Evolutionary conservation across 176 grass and related monocot genomes (phyloP).

Genomic region (Ensete glaucum): DNA sequence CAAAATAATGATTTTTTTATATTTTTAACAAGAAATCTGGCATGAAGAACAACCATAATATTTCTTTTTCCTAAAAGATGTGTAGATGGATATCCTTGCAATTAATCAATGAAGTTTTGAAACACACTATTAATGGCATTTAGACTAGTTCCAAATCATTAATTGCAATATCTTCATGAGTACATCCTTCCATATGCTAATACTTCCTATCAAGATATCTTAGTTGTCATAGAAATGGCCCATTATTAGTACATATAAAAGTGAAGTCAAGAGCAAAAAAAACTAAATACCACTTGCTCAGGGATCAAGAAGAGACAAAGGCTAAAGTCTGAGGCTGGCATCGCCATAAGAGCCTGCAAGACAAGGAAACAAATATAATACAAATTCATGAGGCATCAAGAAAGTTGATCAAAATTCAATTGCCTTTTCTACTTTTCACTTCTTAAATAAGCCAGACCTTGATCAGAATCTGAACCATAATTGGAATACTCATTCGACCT

Average conservation of each 20-base stretch:
- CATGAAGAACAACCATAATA: no score
- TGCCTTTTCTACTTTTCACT: background rate
- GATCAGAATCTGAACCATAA: slow-evolving; percentile 69
- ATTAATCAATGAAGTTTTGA: no score
- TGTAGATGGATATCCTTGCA: no score
- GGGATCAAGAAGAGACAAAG: slow-evolving; percentile 95
- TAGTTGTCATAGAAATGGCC: no score
- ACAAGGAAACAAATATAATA: slow-evolving; percentile 22
- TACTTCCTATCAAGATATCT: background rate
- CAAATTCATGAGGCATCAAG: slow-evolving; percentile 9
- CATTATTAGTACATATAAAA: background rate
- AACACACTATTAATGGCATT: no score
- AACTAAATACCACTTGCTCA: slow-evolving; percentile 75
- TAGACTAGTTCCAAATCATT: background rate
- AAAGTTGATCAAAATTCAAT: background rate
- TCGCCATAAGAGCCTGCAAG: slow-evolving; percentile 91
- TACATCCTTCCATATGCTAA: background rate
- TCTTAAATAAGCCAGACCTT: slow-evolving; percentile 37
- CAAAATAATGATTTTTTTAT: no score
- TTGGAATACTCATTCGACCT: slow-evolving; percentile 62
- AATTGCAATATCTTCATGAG: background rate
- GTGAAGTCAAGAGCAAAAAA: background rate
- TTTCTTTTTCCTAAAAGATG: no score
- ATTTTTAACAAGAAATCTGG: no score
- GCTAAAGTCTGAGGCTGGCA: slow-evolving; percentile 85